Base-by-base conservation (phyloP, 345 rosid species). In the Salix arbutifolia region DNA sequence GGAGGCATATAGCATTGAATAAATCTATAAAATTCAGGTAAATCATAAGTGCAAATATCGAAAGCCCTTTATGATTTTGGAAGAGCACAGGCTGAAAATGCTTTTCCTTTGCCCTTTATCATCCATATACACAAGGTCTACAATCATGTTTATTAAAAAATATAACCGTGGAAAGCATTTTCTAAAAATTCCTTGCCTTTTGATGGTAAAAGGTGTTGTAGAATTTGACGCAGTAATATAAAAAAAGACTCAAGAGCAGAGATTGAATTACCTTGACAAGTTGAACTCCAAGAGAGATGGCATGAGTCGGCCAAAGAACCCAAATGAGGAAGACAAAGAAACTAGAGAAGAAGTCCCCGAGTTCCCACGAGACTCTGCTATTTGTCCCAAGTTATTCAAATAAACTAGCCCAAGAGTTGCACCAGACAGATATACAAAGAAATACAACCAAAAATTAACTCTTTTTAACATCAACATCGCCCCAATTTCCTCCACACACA, bases 261-360 rank as follows among this genome's bases (percentile, higher is more conserved):
- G 46, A 67, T 60, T 42, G 69, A 65, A 37, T 78, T 81, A 93
- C 98, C 96, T 88, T 35, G 92, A 83, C 83, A 93, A 79, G 65
- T 84, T 82, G 81, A 83, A 90, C 62, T 90, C 98, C 26, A 85
- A 38, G 19, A 93, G 74, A 28, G 98, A 96, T 10, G 98, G 99
- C 19, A 92, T 33, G 79, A 96, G 91, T 48, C 98, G 99, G 40
- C 99, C 99, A 69, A 96, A 93, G 85, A 96, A 96, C 2, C 93
- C 87, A 12, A 92, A 96, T 0, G 98, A 88, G 1, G 99, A 91
- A 14, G 97, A 88, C 78, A 96, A 77, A 8, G 97, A 84, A 69
- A 96, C 98, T 19, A 96, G 84, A 23, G 90, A 80, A 31, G 89
- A 48, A 18, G 81, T 86, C 4, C 58, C 83, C 0, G 84, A 60